Base-by-base conservation (phyloP, 2,329 filamentous ascomycete genomes). In the Didymella pinodella region DNA sequence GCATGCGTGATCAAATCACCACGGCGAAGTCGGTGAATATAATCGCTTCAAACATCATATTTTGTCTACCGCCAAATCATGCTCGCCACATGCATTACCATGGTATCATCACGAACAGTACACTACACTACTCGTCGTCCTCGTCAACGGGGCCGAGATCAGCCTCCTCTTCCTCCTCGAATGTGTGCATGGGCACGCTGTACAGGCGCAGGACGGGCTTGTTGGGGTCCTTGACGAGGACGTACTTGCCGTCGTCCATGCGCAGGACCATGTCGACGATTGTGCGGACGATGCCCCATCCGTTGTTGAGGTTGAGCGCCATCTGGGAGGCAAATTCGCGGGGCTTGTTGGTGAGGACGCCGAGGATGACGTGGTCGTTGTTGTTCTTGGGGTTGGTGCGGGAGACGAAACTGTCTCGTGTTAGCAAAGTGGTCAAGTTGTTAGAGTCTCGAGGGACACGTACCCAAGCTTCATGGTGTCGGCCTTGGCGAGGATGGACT, bases 401-500 rank as follows among this genome's bases (percentile, higher is more conserved):
- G 53, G 94, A 97, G 64, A 99, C 93, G 82, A 99, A 99, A 72
- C 94, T 94, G 72, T 3, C 2, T n/a, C 0, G 8, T 47, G 60
- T 64, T 63, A 66, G 63, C 6, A 34, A 36, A 26, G 16, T 25
- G 12, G 22, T 43, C 28, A 32, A 12, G 12, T 38, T 20, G 31
- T 18, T 16, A 18, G 8, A 18, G 29, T 47, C 44, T 32, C 32
- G 28, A 40, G 55, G 20, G 64, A 62, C 41, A 84, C 88, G 66
- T 84, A 93, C 90, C 92, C 95, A 78, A 99, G 88, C 85, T 98
- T 99, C 93, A 99, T 97, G 67, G 93, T 85, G 77, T 99, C 95
- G n/a, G 95, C 93, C 82, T 93, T 93, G 77, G 94, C 93, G 58
- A 99, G 87, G 75, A 99, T 97, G 75, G 90, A 92, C 84, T 99